Percentiles rank a stretch among this genome's conserved stretches.
These are phyloP conservation scores for Ploettnerulaceae sp. DNA, from an alignment of 2,329 filamentous ascomycete genomes.

Conservation along the genomic window DNA sequence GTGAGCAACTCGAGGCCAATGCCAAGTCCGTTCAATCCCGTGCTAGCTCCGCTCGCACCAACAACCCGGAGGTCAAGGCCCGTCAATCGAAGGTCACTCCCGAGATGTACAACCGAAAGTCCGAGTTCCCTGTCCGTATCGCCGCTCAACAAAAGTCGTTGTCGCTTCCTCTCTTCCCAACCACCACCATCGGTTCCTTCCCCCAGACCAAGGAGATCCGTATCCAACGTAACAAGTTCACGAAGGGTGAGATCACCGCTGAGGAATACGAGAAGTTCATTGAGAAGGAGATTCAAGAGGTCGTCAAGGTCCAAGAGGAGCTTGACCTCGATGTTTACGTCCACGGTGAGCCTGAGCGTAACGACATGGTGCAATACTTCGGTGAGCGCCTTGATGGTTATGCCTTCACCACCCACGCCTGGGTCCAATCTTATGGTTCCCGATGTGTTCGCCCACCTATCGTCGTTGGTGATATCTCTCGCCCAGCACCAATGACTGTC, in stretches of 20 bases:
- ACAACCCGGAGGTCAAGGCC: slow-evolving; percentile 96
- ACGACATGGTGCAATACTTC: slow-evolving; percentile 99
- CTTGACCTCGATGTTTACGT: slow-evolving; percentile 95
- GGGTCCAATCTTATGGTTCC: slow-evolving; percentile 98
- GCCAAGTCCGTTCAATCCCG: slow-evolving; percentile 90
- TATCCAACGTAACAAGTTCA: slow-evolving; percentile 94
- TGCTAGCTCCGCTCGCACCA: slow-evolving; percentile 88
- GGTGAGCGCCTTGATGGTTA: slow-evolving; percentile 96
- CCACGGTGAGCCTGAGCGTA: slow-evolving; percentile 98
- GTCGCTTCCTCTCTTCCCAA: slow-evolving; percentile 94
- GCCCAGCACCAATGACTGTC: slow-evolving; percentile 95
- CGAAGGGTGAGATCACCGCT: slow-evolving; percentile 93
- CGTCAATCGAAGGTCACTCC: slow-evolving; percentile 82
- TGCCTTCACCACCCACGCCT: slow-evolving; percentile 97
- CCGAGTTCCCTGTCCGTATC: slow-evolving; percentile 79
- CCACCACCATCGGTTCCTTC: slow-evolving; percentile 99
- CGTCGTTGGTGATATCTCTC: slow-evolving; percentile 97
- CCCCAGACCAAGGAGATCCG: slow-evolving; percentile 99
- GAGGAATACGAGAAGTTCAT: slow-evolving; percentile 98
- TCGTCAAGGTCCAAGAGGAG: slow-evolving; percentile 96
- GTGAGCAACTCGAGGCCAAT: slow-evolving; percentile 90
- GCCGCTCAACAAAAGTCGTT: slow-evolving; percentile 86
- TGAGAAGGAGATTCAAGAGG: slow-evolving; percentile 94
- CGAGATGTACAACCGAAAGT: slow-evolving; percentile 88
- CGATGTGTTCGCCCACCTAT: slow-evolving; percentile 98